Evolutionary conservation across 2,329 filamentous ascomycete genomes (phyloP).

Genomic region (Colletotrichum tabaci): DNA sequence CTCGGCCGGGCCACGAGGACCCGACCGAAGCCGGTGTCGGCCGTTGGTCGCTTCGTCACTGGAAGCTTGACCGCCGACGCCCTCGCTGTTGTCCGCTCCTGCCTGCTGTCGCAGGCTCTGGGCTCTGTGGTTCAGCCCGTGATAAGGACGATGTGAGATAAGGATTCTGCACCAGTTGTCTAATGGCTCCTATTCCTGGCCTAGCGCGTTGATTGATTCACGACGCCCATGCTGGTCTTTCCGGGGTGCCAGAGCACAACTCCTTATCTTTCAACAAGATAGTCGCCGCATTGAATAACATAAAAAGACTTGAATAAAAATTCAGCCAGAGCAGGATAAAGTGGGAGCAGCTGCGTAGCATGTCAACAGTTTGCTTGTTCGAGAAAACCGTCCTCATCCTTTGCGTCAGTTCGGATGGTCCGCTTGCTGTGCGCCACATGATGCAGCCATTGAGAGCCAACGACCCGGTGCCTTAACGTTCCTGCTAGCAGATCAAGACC

Average conservation of each 20-base stretch:
- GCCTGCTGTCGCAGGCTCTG: background rate
- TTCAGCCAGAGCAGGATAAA: conserved; percentile 31
- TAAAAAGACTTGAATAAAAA: too few species aligned
- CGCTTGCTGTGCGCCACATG: conserved; percentile 16
- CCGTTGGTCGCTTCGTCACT: conserved; percentile 13
- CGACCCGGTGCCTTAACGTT: conserved; percentile 20
- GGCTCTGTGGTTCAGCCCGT: background rate
- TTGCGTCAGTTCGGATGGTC: conserved; percentile 38
- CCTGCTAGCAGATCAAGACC: conserved; percentile 21
- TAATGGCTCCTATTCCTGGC: conserved; percentile 29
- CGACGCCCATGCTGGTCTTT: conserved; percentile 22
- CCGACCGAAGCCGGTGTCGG: conserved; percentile 34
- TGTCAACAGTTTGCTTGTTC: conserved; percentile 34
- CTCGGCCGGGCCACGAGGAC: conserved; percentile 17
- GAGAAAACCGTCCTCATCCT: conserved; percentile 28
- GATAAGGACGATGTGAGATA: conserved; percentile 16
- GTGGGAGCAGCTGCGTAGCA: conserved; percentile 29
- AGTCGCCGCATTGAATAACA: conserved; percentile 6
- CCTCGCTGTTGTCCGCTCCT: background rate
- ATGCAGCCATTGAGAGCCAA: conserved; percentile 35
- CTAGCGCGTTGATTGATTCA: conserved; percentile 18
- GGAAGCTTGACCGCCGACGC: conserved; percentile 15
- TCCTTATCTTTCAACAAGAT: conserved; percentile 10
- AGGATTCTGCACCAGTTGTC: conserved; percentile 35
- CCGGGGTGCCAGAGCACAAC: conserved; percentile 19